phyloP scores from a whole-genome alignment of 2,329 filamentous ascomycete species.

The Fusarium sp. region DNA sequence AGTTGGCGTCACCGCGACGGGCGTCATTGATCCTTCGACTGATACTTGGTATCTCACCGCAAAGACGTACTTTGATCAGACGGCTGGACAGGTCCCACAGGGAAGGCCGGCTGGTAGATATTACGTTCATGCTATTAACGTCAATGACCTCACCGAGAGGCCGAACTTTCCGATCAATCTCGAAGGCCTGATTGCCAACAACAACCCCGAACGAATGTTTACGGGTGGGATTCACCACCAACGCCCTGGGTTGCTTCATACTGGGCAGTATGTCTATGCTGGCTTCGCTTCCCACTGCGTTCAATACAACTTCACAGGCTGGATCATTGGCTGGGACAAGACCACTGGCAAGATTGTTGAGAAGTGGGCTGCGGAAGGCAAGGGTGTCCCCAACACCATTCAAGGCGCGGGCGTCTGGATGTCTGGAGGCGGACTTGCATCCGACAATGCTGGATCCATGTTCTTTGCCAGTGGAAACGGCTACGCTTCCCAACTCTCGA shows the following conservation, averaged over 20 bases:
- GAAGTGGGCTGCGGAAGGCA: conserved; percentile 55
- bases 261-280: conserved; percentile 61
- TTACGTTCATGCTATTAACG: conserved; percentile 53
- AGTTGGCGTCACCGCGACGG: conserved; percentile 59
- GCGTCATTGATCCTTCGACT: conserved; percentile 58
- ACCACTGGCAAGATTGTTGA: conserved; percentile 53
- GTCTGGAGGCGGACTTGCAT: conserved; percentile 54
- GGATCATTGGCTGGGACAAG: conserved; percentile 62
- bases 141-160: conserved; percentile 52
- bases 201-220: conserved; percentile 62
- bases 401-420: conserved; percentile 59
- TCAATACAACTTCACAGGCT: conserved; percentile 67
- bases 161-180: conserved; percentile 61
- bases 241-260: conserved; percentile 59
- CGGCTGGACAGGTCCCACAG: conserved; percentile 44
- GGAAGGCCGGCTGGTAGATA: conserved; percentile 51
- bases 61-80: conserved; percentile 56
- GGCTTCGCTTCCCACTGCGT: conserved; percentile 68
- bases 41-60: conserved; percentile 58
- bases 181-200: conserved; percentile 59
- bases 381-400: conserved; percentile 52
- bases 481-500: conserved; percentile 54
- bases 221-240: conserved; percentile 65
- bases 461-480: conserved; percentile 56
- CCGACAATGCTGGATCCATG: conserved; percentile 54